A percentile compares a stretch with the other conserved stretches of the same genome.
Conservation (phyloP, 148 eudicot genomes). For the Silene conica region DNA sequence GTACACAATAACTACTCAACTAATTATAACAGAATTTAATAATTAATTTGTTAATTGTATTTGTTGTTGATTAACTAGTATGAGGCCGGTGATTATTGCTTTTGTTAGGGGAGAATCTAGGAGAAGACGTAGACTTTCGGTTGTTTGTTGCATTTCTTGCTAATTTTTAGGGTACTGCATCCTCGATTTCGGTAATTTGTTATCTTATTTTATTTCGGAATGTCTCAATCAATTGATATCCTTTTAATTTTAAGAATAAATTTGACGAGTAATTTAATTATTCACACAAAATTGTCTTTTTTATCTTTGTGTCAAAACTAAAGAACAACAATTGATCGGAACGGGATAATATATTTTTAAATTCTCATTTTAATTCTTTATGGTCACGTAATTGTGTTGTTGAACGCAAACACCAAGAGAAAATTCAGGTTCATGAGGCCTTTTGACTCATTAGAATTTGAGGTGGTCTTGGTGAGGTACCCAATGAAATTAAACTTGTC, state of each 20-base stretch:
- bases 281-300: too few relatives aligned
- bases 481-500: slow-evolving; percentile 6
- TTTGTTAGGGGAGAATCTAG: slow-evolving; percentile 14
- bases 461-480: slow-evolving; percentile 15
- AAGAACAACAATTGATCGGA: too few relatives aligned
- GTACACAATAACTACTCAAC: neutral
- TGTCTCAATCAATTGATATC: too few relatives aligned
- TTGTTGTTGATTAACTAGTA: neutral
- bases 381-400: slow-evolving; percentile 4
- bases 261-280: too few relatives aligned
- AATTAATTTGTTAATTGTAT: neutral
- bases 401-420: slow-evolving; percentile 5
- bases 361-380: neutral
- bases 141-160: neutral
- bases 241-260: too few relatives aligned
- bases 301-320: too few relatives aligned
- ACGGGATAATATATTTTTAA: neutral
- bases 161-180: neutral
- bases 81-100: slow-evolving; percentile 14
- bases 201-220: too few relatives aligned
- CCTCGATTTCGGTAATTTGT: too few relatives aligned
- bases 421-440: slow-evolving; percentile 12
- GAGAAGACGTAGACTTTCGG: slow-evolving; percentile 16
- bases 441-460: slow-evolving; percentile 13
- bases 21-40: neutral